Conservation (phyloP, 73 alveolate species). For the Diophrys appendiculata region DNA sequence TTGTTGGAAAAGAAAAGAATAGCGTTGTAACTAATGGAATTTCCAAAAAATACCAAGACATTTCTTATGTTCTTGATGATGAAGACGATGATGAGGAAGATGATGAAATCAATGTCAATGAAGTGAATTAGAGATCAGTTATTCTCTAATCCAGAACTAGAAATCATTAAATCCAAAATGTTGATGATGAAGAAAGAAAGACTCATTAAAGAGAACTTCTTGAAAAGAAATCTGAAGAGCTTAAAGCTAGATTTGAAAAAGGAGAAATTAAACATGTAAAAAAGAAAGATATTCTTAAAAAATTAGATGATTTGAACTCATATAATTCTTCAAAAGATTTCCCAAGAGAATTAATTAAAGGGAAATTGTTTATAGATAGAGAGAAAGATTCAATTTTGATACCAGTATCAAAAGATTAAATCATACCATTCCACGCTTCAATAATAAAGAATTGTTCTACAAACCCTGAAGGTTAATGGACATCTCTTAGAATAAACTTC, state of each 20-base stretch:
- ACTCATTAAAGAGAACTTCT: constrained; percentile 81
- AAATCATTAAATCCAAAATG: constrained; percentile 22
- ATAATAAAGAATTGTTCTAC: constrained; percentile 85
- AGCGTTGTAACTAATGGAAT: background rate
- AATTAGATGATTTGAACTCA: constrained; percentile 74
- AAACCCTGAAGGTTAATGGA: background rate
- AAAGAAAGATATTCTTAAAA: constrained; percentile 31
- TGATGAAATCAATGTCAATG: constrained; percentile 23
- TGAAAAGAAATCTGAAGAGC: constrained; percentile 72
- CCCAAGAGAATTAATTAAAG: constrained; percentile 82
- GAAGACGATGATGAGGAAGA: constrained; percentile 65
- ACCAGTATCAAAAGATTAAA: constrained; percentile 78
- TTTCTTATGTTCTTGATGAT: constrained; percentile 1
- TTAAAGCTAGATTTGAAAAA: constrained; percentile 80
- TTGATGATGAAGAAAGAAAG: constrained; percentile 33
- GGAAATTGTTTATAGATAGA: constrained; percentile 79
- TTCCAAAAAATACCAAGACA: background rate
- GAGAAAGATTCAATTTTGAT: constrained; percentile 76
- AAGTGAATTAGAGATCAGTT: too few species aligned
- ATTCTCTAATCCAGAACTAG: constrained; percentile 35
- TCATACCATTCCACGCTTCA: constrained; percentile 92
- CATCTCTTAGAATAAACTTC: background rate
- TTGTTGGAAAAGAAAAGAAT: background rate
- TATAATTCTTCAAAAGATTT: constrained; percentile 69
- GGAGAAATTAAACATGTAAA: constrained; percentile 65